These are phyloP conservation scores for Arctium lappa DNA, from an alignment of 129 eudicot species.

Conservation along the genomic window DNA sequence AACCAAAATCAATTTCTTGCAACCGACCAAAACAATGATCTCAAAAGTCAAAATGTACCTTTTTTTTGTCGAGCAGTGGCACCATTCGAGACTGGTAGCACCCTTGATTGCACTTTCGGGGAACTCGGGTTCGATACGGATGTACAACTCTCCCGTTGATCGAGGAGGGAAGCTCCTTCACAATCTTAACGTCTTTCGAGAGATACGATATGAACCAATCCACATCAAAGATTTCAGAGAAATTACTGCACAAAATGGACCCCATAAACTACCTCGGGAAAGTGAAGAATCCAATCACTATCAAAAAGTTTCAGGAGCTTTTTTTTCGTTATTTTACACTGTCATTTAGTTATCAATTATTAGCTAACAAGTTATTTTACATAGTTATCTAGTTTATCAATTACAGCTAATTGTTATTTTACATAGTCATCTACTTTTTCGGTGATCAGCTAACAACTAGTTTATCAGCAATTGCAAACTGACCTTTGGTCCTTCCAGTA, in stretches of 20 bases:
- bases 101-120: slow-evolving; percentile 61
- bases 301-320: no score
- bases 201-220: slow-evolving; percentile 57
- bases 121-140: slow-evolving; percentile 56
- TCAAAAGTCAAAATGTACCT: slow-evolving; percentile 36
- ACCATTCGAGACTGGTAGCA: slow-evolving; percentile 54
- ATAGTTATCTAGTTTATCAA: no score
- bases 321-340: no score
- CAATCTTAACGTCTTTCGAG: slow-evolving; percentile 56
- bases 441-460: neutral
- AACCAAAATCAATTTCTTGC: neutral
- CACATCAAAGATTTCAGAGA: slow-evolving; percentile 66
- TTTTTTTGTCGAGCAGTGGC: slow-evolving; percentile 56
- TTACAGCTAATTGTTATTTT: no score
- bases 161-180: slow-evolving; percentile 48
- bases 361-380: neutral
- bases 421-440: neutral
- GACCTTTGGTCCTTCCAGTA: slow-evolving; percentile 86
- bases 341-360: neutral
- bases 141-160: slow-evolving; percentile 35
- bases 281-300: neutral
- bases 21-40: no score
- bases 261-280: neutral
- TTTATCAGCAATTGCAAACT: neutral
- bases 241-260: slow-evolving; percentile 57